phyloP scores from a whole-genome alignment of 805 yeast species.

The Blastobotrys muscicola region DNA sequence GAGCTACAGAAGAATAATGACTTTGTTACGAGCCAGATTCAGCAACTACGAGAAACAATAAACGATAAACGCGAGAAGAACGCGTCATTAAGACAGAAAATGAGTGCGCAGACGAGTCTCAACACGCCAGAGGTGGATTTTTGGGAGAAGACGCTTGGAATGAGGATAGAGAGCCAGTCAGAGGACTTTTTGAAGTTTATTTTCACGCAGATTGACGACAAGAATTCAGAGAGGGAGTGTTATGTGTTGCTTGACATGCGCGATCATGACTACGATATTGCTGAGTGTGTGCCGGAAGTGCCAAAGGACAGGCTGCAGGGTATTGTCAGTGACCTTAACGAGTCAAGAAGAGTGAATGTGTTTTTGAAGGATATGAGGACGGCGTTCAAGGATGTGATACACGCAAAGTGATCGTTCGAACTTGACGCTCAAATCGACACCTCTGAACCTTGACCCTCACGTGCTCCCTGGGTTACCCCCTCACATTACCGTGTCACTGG shows the following conservation, averaged over 20 bases:
- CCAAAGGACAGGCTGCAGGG: conserved; percentile 16
- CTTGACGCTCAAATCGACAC: conserved; percentile 1
- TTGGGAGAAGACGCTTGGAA: conserved; percentile 47
- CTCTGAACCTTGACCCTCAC: background rate
- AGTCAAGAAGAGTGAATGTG: conserved; percentile 17
- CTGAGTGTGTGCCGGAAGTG: conserved; percentile 33
- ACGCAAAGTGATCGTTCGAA: background rate
- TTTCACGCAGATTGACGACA: conserved; percentile 40
- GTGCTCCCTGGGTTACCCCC: background rate
- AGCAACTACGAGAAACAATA: conserved; percentile 28
- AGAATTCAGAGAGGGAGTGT: conserved; percentile 34
- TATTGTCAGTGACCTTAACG: conserved; percentile 17
- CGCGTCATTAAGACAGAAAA: conserved; percentile 29
- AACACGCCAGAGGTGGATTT: conserved; percentile 44
- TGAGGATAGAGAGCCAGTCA: conserved; percentile 42
- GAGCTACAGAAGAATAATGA: conserved; percentile 17
- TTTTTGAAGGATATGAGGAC: conserved; percentile 22
- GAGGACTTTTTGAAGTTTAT: conserved; percentile 39
- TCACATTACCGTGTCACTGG: background rate
- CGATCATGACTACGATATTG: conserved; percentile 29
- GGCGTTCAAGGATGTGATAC: conserved; percentile 16
- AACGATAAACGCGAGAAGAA: conserved; percentile 24
- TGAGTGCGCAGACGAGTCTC: conserved; percentile 33
- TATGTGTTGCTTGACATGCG: conserved; percentile 39
- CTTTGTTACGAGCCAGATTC: conserved; percentile 21